Evolutionary conservation across 345 rosid species (phyloP), one percentile per base, ranked within the genome.

Genomic region (Brassica cretica): DNA sequence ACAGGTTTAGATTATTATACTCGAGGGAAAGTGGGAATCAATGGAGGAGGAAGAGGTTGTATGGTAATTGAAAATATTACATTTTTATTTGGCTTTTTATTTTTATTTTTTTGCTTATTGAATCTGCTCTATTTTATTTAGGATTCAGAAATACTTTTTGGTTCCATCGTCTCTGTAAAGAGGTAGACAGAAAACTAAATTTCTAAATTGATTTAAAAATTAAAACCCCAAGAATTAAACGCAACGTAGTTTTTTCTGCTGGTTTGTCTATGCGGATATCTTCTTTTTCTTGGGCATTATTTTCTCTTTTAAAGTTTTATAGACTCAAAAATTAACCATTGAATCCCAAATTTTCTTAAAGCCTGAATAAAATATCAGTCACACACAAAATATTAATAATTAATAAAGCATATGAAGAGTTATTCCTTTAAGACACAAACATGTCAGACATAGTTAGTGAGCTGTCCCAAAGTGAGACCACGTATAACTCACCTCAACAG

Each of bases 121-220:
- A 65, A 66, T 66, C 53, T 74, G 56, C 66, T 37, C 72, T 66
- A 55, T 74, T 66, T 66, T 14, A 37, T 29, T 44, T 68, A 76
- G 79, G 68, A 59, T 68, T 68, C 51, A 60, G 61, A 59, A 49
- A 41, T 18, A 24, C 39, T 46, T 55, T 3, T 65, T 74, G 56
- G 41, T 55, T 74, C 53, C 37, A 35, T 35, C 9, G 10, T 7
- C 9, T 35, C 39, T 35, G 39, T 35, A 35, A 35, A 35, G 39
- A 35, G 9, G 39, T 35, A 35, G 39, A 6, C 11, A 35, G 61
- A 58, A 18, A 56, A 7, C 61, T 24, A 18, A 8, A 18, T 18
- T 46, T 56, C 4, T 18, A 18, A 56, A 15, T 53, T 16, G 24
- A 21, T 51, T n/a, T 51, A 51, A n/a, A 51, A 51, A 51, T 51